phyloP scores from a whole-genome alignment of 2,329 filamentous ascomycete genomes.

The Oidium heveae region DNA sequence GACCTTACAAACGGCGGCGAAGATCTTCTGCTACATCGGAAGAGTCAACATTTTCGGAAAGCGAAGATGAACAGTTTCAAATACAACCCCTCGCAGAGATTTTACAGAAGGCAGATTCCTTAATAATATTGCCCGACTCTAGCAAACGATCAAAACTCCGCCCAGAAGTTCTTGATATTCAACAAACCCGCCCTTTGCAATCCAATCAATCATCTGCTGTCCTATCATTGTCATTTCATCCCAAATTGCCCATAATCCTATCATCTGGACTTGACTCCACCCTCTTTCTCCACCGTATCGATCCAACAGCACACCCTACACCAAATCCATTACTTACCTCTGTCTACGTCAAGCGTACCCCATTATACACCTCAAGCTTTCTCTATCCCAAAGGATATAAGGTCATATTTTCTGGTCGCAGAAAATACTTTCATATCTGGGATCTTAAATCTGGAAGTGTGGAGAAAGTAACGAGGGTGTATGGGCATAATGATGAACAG shows the following conservation, averaged over 20 bases:
- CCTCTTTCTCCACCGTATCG: slow-evolving; percentile 72
- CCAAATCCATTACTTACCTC: slow-evolving; percentile 81
- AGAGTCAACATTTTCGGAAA: slow-evolving; percentile 17
- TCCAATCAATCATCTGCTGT: slow-evolving; percentile 57
- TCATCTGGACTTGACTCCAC: slow-evolving; percentile 71
- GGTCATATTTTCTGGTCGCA: slow-evolving; percentile 69
- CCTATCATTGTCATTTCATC: slow-evolving; percentile 71
- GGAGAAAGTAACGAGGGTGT: slow-evolving; percentile 54
- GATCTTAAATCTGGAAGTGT: slow-evolving; percentile 59
- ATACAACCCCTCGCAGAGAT: slow-evolving; percentile 57
- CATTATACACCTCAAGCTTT: slow-evolving; percentile 68
- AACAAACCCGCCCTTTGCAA: slow-evolving; percentile 65
- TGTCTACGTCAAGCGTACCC: slow-evolving; percentile 60
- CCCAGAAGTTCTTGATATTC: slow-evolving; percentile 74
- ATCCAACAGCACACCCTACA: slow-evolving; percentile 44
- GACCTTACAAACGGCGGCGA: slow-evolving; percentile 24
- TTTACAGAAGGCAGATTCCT: slow-evolving; percentile 45
- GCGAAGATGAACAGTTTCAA: slow-evolving; percentile 32
- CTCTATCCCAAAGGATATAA: slow-evolving; percentile 44
- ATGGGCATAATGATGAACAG: slow-evolving; percentile 58
- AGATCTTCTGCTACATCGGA: slow-evolving; percentile 23
- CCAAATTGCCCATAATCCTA: slow-evolving; percentile 63
- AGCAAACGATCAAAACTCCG: slow-evolving; percentile 46
- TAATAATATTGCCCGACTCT: slow-evolving; percentile 26
- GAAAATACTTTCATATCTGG: slow-evolving; percentile 88